Evolutionary conservation across 371 early-diverging fungal species (phyloP).

Genomic region (Encephalitozoon intestinalis): DNA sequence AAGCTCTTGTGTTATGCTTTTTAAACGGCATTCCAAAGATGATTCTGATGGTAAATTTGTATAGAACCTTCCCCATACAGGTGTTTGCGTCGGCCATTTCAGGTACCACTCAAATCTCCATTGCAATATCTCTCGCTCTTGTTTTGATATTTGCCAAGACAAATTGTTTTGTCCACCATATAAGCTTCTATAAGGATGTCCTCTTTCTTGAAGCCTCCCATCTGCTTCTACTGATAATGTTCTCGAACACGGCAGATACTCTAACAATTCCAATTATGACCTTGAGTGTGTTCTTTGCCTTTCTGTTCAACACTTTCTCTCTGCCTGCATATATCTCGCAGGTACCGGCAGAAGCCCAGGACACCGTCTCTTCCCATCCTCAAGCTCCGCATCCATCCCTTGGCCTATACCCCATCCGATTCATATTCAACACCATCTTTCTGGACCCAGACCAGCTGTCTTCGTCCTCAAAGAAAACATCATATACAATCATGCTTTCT

Average conservation of each 20-base stretch:
- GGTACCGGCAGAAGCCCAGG: background rate
- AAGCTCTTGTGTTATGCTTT: background rate
- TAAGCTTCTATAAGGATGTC: constrained; percentile 9
- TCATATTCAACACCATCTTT: background rate
- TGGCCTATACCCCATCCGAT: background rate
- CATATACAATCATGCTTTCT: background rate
- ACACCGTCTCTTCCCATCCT: background rate
- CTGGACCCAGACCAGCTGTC: background rate
- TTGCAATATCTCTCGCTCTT: background rate
- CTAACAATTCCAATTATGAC: background rate
- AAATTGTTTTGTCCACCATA: background rate
- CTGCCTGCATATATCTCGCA: background rate
- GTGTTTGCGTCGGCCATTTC: background rate
- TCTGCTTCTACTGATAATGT: background rate
- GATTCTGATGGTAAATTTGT: background rate
- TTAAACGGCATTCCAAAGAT: constrained; percentile 11
- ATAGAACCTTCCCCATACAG: background rate
- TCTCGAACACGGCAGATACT: background rate
- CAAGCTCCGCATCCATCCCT: background rate
- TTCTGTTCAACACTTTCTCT: background rate
- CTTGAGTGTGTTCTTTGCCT: background rate
- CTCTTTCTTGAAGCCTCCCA: constrained; percentile 3
- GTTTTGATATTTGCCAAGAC: background rate
- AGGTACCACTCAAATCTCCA: background rate
- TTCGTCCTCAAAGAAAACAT: background rate